Evolutionary conservation across 805 yeast genomes (phyloP), one percentile per base, ranked within the genome.

Genomic region (Yamadazyma philogaea): DNA sequence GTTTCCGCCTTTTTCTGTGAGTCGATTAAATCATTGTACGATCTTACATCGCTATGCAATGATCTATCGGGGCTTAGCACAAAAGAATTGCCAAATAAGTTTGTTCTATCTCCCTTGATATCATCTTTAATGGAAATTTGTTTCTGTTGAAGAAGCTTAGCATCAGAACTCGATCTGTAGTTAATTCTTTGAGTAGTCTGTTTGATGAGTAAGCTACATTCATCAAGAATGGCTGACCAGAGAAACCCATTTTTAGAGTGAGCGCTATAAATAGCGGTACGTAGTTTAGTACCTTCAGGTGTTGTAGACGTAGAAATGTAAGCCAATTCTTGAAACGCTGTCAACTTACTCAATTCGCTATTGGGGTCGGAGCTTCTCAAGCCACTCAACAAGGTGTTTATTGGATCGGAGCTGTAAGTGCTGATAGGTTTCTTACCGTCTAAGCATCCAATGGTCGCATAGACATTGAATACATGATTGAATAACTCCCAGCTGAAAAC

Each of bases 291-390:
- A 6, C 63, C 70, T 40, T 63, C 69, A 6, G 52, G 47, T 46
- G 75, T 73, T 1, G 67, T 56, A 2, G 78, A 62, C 1, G 80
- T 75, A 6, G 89, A 66, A 36, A 84, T 66, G 52, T 75, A 81
- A 0, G 87, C 84, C 41, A 84, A 65, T 55, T 85, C 93, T 61
- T 85, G 91, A 62, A 79, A 84, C 2, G 91, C 89, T 1, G 88
- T 79, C 45, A 80, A 56, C 45, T 79, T 74, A 38, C 59, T 49
- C 37, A 68, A 53, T 41, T 58, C 61, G 37, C 57, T 42, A 3
- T 48, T 48, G 0, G 66, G 61, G 11, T 60, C 65, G 1, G 77
- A 75, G 27, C 81, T 81, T 39, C 74, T 72, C 46, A 85, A 67
- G 0, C 91, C 91, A 3, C 81, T 70, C 10, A 84, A 57, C 30